These are phyloP conservation scores for Colletotrichum paranaense DNA, from an alignment of 2,329 filamentous ascomycete species.

Conservation along the genomic window DNA sequence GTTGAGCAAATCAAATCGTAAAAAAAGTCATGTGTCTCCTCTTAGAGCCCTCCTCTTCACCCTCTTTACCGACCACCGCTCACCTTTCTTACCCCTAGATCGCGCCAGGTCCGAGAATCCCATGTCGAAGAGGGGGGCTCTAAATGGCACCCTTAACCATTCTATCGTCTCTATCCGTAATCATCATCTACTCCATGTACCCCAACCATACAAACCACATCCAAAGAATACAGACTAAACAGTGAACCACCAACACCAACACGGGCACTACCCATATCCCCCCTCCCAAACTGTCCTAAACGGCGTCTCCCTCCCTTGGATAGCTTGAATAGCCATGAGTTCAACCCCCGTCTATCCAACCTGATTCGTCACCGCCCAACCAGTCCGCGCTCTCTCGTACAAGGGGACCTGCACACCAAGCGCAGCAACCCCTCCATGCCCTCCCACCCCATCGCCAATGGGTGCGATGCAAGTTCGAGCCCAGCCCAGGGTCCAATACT, in stretches of 20 bases:
- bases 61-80: background rate
- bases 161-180: background rate
- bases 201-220: background rate
- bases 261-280: background rate
- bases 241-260: background rate
- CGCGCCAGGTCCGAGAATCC: background rate
- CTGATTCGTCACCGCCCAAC: conserved; percentile 11
- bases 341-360: background rate
- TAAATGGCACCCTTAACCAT: background rate
- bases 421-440: background rate
- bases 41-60: background rate
- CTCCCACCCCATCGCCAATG: background rate
- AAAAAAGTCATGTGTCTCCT: conserved; percentile 14
- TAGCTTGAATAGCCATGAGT: background rate
- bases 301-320: background rate
- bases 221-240: background rate
- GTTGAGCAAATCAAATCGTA: background rate
- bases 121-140: background rate
- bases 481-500: background rate
- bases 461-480: no score
- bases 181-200: background rate
- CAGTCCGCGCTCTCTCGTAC: conserved; percentile 1
- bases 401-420: background rate
- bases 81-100: background rate
- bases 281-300: background rate